Percentiles rank a stretch among this genome's conserved stretches.
Conservation (phyloP, 2,329 filamentous ascomycete species). For the Ceratocystis variospora region DNA sequence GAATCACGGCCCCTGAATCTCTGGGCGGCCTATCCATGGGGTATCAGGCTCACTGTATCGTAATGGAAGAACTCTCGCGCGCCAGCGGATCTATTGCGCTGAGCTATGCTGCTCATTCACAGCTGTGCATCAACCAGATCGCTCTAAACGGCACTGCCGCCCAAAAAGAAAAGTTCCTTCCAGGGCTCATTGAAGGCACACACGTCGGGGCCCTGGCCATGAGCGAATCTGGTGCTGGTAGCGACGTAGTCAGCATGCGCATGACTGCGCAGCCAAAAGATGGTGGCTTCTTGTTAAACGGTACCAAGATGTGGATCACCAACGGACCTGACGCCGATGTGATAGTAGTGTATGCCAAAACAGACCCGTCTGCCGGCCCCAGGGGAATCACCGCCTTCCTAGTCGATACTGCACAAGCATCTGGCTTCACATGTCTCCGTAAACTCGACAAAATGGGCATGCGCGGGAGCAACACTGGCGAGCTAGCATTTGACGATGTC, state of each 20-base stretch:
- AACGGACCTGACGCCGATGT: constrained; percentile 91
- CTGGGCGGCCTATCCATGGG: constrained; percentile 84
- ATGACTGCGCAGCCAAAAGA: constrained; percentile 67
- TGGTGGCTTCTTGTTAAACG: constrained; percentile 74
- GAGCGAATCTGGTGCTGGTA: constrained; percentile 82
- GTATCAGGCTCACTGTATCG: constrained; percentile 90
- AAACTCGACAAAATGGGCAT: constrained; percentile 98
- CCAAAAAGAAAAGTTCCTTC: constrained; percentile 72
- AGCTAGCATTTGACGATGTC: constrained; percentile 78
- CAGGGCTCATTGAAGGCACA: constrained; percentile 65
- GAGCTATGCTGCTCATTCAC: constrained; percentile 89
- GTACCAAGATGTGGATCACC: constrained; percentile 99
- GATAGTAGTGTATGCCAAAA: constrained; percentile 96
- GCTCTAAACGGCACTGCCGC: constrained; percentile 69
- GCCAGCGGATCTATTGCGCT: constrained; percentile 74
- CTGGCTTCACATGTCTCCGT: constrained; percentile 72
- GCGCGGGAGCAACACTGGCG: constrained; percentile 91
- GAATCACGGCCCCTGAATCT: constrained; percentile 84
- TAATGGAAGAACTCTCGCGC: constrained; percentile 87
- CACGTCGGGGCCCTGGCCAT: constrained; percentile 83
- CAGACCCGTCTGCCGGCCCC: constrained; percentile 60
- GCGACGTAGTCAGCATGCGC: constrained; percentile 93
- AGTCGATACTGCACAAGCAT: constrained; percentile 50
- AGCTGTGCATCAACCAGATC: constrained; percentile 92
- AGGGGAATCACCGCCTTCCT: constrained; percentile 95